Base-by-base conservation (phyloP, 164 flowering plant genomes). In the Nelumbo lutea region DNA sequence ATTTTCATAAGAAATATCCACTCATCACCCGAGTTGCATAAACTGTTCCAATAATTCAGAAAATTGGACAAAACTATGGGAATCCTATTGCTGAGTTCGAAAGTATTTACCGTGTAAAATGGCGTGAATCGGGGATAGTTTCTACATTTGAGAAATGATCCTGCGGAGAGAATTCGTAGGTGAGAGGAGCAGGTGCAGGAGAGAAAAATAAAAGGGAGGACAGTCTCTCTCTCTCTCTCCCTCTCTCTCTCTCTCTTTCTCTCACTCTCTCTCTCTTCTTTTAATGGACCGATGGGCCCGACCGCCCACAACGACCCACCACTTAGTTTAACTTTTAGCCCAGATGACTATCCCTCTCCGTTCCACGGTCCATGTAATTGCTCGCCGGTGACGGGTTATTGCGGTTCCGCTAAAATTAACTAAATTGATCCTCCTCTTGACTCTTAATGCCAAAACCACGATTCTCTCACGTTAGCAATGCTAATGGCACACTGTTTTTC, bases 401-500 rank as follows among this genome's bases (percentile, higher is more conserved):
- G 27, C 27, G 27, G 27, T 27, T 27, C 27, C 27, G 27, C 27
- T 27, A 27, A 27, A 27, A 27, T 27, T 27, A 27, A 27, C 27
- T 27, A 27, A 27, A 27, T 27, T 27, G 27, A 27, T 27, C 27
- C 27, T 27, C 27, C 27, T 27, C 27, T 27, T 27, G 27, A 27
- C 9, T 59, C 41, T 42, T 78, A 83, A 90, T 81, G 85, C 74
- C 62, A n/a, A 59, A 59, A 44, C 62, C 62, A 59, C 62, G 45
- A 41, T 59, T 40, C 39, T 27, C 27, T 27, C 27, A 27, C 27
- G 27, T 27, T 27, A 27, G 27, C 27, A 27, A 27, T 27, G 27
- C 27, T 27, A 27, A 27, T 27, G 27, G 27, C 27, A 27, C 27
- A 27, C 27, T 27, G 27, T 27, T 27, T 27, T 27, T 27, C 27